Evolutionary conservation across 1,284 basidiomycete genomes (phyloP).

Genomic region (Austroboletus sp.): DNA sequence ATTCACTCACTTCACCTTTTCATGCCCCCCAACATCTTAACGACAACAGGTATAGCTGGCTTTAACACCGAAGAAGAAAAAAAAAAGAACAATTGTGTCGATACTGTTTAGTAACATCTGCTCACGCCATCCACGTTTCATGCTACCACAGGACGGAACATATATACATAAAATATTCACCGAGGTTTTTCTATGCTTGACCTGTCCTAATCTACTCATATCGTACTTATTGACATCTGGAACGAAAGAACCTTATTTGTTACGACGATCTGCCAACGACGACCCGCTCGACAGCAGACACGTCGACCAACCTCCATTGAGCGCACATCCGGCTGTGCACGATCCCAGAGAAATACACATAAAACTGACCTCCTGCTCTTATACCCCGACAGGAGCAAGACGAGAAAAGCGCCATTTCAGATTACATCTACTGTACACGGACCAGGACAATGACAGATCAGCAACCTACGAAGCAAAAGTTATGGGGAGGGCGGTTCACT

Average conservation of each 20-base stretch:
- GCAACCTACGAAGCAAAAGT: slow-evolving; percentile 65
- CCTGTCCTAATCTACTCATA: slow-evolving; percentile 6
- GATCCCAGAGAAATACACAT: background rate
- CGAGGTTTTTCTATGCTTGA: background rate
- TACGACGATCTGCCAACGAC: background rate
- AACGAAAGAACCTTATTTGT: background rate
- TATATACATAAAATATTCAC: slow-evolving; percentile 3
- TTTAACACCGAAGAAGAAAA: background rate
- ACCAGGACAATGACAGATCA: slow-evolving; percentile 42
- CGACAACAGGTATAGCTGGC: slow-evolving; percentile 1
- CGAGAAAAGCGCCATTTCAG: background rate
- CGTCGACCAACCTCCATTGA: background rate
- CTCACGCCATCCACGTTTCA: slow-evolving; percentile 5
- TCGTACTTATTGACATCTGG: background rate
- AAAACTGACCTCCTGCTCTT: background rate
- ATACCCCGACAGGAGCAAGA: background rate
- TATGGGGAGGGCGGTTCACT: slow-evolving; percentile 88
- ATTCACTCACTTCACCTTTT: background rate
- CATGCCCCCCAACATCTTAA: background rate
- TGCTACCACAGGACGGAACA: slow-evolving; percentile 5
- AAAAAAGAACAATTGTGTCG: slow-evolving; percentile 4
- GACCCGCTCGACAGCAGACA: background rate
- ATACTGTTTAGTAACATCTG: slow-evolving; percentile 10
- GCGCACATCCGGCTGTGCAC: background rate
- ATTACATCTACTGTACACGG: background rate